phyloP scores from a whole-genome alignment of 345 rosid species.

The Reutealis trisperma region DNA sequence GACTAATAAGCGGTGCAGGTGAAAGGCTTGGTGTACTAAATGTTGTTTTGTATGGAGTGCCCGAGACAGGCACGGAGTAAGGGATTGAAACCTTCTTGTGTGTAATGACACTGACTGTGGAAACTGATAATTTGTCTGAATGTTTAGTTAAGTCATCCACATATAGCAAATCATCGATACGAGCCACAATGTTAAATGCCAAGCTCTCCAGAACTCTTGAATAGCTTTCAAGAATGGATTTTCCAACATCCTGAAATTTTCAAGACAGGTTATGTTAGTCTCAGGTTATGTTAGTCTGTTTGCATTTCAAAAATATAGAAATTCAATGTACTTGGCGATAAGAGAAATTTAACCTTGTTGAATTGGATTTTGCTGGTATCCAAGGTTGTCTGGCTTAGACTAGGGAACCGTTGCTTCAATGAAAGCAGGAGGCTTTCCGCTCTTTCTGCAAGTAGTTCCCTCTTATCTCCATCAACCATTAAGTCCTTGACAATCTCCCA shows the following conservation, averaged over 20 bases:
- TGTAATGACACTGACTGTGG: constrained; percentile 49
- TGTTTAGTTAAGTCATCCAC: constrained; percentile 87
- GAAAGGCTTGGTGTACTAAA: constrained; percentile 77
- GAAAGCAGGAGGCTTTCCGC: constrained; percentile 86
- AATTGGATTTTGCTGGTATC: constrained; percentile 95
- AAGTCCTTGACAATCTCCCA: constrained; percentile 94
- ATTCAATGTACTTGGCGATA: background rate
- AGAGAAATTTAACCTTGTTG: constrained; percentile 57
- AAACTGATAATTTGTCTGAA: constrained; percentile 59
- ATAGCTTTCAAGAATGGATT: constrained; percentile 93
- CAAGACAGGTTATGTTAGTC: background rate
- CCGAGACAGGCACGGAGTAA: constrained; percentile 53
- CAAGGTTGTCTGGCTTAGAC: constrained; percentile 84
- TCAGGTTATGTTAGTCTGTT: background rate
- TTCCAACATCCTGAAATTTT: constrained; percentile 82
- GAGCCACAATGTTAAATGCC: constrained; percentile 88
- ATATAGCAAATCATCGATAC: constrained; percentile 83
- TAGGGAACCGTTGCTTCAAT: constrained; percentile 88
- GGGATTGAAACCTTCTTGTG: constrained; percentile 58
- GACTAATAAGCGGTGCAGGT: constrained; percentile 63
- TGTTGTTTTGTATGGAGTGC: constrained; percentile 71
- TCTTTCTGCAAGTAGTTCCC: constrained; percentile 81
- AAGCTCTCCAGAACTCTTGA: constrained; percentile 93
- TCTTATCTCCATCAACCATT: constrained; percentile 80
- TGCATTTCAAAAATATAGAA: background rate